Conservation (phyloP, 805 yeast species). For the Millerozyma miso region DNA sequence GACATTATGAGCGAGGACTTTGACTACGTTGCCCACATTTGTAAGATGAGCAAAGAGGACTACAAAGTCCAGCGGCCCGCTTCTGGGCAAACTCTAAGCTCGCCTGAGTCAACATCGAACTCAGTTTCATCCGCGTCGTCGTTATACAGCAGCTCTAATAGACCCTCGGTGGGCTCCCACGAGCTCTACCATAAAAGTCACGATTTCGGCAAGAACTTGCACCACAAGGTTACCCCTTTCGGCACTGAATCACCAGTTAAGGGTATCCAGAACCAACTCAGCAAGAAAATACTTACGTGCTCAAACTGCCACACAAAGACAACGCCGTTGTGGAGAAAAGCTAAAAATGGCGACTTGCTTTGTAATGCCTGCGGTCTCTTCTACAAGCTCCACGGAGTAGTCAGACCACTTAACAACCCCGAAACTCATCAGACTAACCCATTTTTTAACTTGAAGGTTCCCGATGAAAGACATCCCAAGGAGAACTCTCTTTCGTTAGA, state of each 20-base stretch:
- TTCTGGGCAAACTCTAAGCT: not conserved
- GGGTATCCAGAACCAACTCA: slow-evolving; percentile 21
- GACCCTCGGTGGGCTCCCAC: slow-evolving; percentile 5
- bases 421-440: not conserved
- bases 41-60: slow-evolving; percentile 35
- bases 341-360: slow-evolving; percentile 38
- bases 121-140: slow-evolving; percentile 11
- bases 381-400: slow-evolving; percentile 42
- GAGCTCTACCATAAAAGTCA: slow-evolving; percentile 1
- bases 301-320: slow-evolving; percentile 42
- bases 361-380: slow-evolving; percentile 46
- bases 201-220: not conserved
- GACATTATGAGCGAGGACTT: slow-evolving; percentile 28
- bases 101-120: slow-evolving; percentile 8
- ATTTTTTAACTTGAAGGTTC: not conserved
- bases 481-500: slow-evolving; percentile 22
- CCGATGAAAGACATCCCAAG: slow-evolving; percentile 20
- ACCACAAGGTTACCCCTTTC: not conserved
- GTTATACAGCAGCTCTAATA: slow-evolving; percentile 7
- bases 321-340: slow-evolving; percentile 43
- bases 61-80: not conserved
- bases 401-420: slow-evolving; percentile 33
- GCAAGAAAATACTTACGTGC: slow-evolving; percentile 29
- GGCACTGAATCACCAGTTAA: slow-evolving; percentile 8
- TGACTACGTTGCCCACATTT: slow-evolving; percentile 44